These are phyloP conservation scores for Domatiomyces globalis DNA, from an alignment of 2,329 filamentous ascomycete genomes.

Conservation along the genomic window DNA sequence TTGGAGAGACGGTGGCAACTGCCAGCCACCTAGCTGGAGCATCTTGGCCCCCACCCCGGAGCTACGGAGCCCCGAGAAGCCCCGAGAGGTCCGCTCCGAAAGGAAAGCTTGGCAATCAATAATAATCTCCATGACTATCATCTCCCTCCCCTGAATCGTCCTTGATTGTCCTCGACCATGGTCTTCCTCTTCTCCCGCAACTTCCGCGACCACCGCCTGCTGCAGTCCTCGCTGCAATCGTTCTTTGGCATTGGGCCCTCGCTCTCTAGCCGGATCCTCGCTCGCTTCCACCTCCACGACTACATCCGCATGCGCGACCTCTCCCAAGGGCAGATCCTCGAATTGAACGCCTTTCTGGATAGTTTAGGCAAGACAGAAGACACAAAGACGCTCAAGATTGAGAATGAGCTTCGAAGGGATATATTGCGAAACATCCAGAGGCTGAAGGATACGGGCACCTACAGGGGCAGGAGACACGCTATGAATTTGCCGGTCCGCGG, in stretches of 20 bases:
- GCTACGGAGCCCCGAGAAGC: too few relatives aligned
- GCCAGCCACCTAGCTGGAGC: background rate
- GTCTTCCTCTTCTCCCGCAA: conserved; percentile 77
- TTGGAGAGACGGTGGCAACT: background rate
- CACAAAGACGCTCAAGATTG: conserved; percentile 58
- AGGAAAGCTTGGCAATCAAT: too few relatives aligned
- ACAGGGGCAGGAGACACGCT: conserved; percentile 78
- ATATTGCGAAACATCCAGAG: conserved; percentile 74
- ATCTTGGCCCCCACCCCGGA: too few relatives aligned
- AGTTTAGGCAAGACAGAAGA: conserved; percentile 24
- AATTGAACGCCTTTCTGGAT: conserved; percentile 70
- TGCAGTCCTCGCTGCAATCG: conserved; percentile 58
- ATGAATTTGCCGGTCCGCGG: conserved; percentile 85
- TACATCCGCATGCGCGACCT: conserved; percentile 64
- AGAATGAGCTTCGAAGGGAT: conserved; percentile 67
- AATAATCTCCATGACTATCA: background rate
- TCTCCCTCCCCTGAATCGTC: background rate
- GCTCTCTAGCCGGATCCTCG: conserved; percentile 60
- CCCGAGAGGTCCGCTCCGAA: too few relatives aligned
- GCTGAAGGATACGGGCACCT: conserved; percentile 79
- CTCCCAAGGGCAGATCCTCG: conserved; percentile 60
- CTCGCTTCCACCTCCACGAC: conserved; percentile 77
- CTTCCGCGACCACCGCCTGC: conserved; percentile 69
- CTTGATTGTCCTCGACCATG: conserved; percentile 20
- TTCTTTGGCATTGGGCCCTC: conserved; percentile 76